Evolutionary conservation across 2,329 filamentous ascomycete genomes (phyloP).

Genomic region (Paracoccidioides brasiliensis): DNA sequence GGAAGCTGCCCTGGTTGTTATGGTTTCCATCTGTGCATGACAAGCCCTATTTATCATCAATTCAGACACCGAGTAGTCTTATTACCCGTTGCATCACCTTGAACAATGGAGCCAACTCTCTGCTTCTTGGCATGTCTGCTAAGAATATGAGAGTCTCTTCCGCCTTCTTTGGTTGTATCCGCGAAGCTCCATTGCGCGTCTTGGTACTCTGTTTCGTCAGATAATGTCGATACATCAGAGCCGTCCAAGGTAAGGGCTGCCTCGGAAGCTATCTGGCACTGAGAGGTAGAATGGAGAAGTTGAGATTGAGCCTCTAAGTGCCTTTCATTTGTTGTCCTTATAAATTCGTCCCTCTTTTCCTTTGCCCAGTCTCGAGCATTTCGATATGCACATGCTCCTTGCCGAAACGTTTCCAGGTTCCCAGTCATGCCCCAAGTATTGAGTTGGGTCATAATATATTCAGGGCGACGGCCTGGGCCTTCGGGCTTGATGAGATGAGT

Average conservation of each 20-base stretch:
- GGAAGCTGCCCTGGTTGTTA: background rate
- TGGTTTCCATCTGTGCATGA: background rate
- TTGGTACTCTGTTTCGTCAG: constrained; percentile 1
- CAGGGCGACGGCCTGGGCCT: background rate
- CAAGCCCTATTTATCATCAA: background rate
- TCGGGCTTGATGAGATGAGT: constrained; percentile 1
- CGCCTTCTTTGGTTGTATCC: background rate
- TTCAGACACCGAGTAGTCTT: background rate
- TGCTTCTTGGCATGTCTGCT: constrained; percentile 3
- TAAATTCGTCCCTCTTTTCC: constrained; percentile 24
- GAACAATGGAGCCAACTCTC: background rate
- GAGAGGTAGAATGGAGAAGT: background rate
- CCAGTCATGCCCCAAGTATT: constrained; percentile 7
- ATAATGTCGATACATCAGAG: background rate
- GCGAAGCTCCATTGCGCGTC: constrained; percentile 2
- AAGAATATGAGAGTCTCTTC: constrained; percentile 1
- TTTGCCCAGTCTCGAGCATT: constrained; percentile 29
- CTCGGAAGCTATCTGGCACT: background rate
- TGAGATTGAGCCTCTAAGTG: background rate
- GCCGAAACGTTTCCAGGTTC: constrained; percentile 17
- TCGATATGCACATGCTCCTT: constrained; percentile 26
- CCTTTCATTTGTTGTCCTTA: constrained; percentile 17
- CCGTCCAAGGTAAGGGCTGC: background rate
- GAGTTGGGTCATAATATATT: constrained; percentile 12
- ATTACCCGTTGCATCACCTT: background rate